These are phyloP conservation scores for Glycine soja DNA, from an alignment of 306 rosid genomes.

Conservation along the genomic window DNA sequence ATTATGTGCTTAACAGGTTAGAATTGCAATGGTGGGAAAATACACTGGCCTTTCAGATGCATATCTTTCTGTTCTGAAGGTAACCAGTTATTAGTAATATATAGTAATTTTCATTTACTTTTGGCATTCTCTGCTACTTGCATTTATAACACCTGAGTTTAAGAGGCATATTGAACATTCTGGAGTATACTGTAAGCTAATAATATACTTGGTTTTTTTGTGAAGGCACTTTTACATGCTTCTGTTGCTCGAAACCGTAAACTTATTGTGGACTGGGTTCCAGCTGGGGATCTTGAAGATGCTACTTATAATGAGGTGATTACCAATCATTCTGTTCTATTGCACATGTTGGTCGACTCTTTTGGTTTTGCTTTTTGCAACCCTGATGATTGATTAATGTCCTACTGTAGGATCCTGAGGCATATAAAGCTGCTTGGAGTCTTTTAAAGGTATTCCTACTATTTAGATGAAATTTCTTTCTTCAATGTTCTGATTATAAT, in stretches of 20 bases:
- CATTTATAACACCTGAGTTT: conserved; percentile 6
- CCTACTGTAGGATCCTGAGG: conserved; percentile 67
- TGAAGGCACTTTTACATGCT: conserved; percentile 86
- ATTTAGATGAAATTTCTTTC: conserved; percentile 25
- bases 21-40: conserved; percentile 96
- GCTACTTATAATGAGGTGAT: conserved; percentile 61
- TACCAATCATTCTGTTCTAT: conserved; percentile 26
- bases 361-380: background rate
- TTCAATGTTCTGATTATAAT: conserved; percentile 7
- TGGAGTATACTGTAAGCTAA: conserved; percentile 40
- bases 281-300: conserved; percentile 87
- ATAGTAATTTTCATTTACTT: conserved; percentile 11
- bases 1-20: conserved; percentile 63
- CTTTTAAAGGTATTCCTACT: conserved; percentile 71
- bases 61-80: conserved; percentile 93
- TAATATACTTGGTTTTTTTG: conserved; percentile 39
- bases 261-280: conserved; percentile 83
- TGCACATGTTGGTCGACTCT: conserved; percentile 15
- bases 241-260: conserved; percentile 69
- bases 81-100: conserved; percentile 29
- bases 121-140: conserved; percentile 26
- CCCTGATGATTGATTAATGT: conserved; percentile 41
- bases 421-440: conserved; percentile 75
- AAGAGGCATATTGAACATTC: background rate
- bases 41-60: conserved; percentile 93